A percentile compares a stretch with the other conserved stretches of the same genome.
These are phyloP conservation scores for Suillus subaureus DNA, from an alignment of 768 basidiomycete genomes.

Conservation along the genomic window DNA sequence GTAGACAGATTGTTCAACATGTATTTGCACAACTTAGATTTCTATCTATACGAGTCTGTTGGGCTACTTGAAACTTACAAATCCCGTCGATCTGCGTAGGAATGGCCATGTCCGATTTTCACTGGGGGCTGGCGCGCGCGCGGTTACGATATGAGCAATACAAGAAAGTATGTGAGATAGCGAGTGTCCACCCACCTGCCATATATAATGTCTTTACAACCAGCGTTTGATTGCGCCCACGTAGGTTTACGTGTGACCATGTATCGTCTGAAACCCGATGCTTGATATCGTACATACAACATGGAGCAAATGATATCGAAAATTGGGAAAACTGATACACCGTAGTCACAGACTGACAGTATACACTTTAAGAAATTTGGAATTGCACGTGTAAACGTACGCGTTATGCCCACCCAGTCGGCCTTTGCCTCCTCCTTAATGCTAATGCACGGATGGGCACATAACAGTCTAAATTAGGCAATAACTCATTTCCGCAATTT, in stretches of 20 bases:
- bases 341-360: background rate
- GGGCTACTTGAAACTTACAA: too few relatives aligned
- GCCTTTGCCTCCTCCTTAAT: slow-evolving; percentile 66
- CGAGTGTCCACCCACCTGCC: background rate
- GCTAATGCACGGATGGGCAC: slow-evolving; percentile 61
- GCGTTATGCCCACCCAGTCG: slow-evolving; percentile 57
- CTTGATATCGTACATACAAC: background rate
- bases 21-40: too few relatives aligned
- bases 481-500: too few relatives aligned
- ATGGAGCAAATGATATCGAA: background rate
- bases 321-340: background rate
- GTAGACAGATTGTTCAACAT: too few relatives aligned
- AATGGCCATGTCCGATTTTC: too few relatives aligned
- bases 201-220: background rate
- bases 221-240: background rate
- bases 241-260: background rate
- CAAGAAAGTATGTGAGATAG: too few relatives aligned
- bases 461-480: too few relatives aligned
- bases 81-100: too few relatives aligned
- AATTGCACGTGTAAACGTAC: background rate
- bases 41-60: too few relatives aligned
- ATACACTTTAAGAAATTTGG: too few relatives aligned
- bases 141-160: too few relatives aligned
- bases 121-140: too few relatives aligned
- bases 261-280: background rate